These are phyloP conservation scores for Alternaria tenuissima DNA, from an alignment of 2,329 filamentous ascomycete genomes.

Conservation along the genomic window DNA sequence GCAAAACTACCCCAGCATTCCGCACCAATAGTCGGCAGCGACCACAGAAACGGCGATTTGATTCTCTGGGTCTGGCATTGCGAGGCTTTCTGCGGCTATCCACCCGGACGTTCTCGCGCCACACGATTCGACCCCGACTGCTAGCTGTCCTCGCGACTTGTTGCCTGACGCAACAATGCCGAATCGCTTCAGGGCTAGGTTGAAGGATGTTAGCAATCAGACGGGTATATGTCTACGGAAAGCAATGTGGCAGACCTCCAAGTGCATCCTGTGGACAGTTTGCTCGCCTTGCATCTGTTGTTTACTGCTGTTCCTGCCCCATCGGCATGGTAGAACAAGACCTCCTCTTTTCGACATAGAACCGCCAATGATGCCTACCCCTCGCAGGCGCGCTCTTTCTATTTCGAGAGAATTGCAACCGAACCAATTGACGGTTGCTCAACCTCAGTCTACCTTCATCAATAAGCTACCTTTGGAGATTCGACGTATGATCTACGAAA, in stretches of 20 bases:
- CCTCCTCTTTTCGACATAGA: background rate
- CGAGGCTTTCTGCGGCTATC: background rate
- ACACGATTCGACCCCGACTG: background rate
- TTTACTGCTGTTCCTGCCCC: conserved; percentile 15
- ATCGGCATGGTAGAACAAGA: conserved; percentile 2
- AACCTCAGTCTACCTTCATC: conserved; percentile 29
- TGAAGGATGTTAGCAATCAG: conserved; percentile 19
- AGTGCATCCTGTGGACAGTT: conserved; percentile 23
- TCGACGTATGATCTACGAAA: conserved; percentile 29
- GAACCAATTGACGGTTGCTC: conserved; percentile 21
- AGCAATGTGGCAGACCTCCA: conserved; percentile 21
- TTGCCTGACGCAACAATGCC: conserved; percentile 6
- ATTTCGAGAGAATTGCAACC: conserved; percentile 16
- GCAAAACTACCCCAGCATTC: background rate
- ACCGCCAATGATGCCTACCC: conserved; percentile 22
- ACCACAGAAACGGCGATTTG: background rate
- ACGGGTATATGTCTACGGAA: conserved; percentile 14
- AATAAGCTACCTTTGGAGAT: conserved; percentile 31
- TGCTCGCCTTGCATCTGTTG: conserved; percentile 31
- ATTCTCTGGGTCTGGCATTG: background rate
- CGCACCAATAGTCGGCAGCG: background rate
- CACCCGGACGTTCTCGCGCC: background rate
- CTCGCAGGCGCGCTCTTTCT: conserved; percentile 26
- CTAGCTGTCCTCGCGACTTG: background rate
- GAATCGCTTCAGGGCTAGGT: conserved; percentile 10